Conservation (phyloP, 2,329 filamentous ascomycete genomes). For the Ophiostoma angusticollis region DNA sequence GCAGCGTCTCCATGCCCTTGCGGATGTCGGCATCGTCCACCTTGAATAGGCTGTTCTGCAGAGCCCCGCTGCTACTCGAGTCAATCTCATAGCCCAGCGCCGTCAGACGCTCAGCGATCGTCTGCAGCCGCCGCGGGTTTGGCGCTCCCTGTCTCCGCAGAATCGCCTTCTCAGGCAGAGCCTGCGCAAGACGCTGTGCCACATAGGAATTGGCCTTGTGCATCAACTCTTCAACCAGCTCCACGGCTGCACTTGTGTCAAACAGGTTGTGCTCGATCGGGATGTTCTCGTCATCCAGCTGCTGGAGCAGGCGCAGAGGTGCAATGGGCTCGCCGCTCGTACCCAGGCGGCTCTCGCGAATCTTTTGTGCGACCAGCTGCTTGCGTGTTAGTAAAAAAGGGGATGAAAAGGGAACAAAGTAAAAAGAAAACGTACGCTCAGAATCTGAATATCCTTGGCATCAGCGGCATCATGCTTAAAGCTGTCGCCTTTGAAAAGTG, state of each 20-base stretch:
- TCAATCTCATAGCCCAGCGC: constrained; percentile 85
- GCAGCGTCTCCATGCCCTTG: constrained; percentile 94
- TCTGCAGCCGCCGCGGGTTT: constrained; percentile 76
- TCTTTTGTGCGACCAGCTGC: constrained; percentile 70
- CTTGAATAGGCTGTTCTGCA: constrained; percentile 92
- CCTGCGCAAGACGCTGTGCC: constrained; percentile 67
- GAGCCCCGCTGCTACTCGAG: constrained; percentile 70
- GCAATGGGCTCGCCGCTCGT: constrained; percentile 69
- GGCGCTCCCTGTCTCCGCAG: constrained; percentile 77
- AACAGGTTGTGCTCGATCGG: constrained; percentile 96
- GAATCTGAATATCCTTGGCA: constrained; percentile 64
- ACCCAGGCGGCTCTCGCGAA: constrained; percentile 76
- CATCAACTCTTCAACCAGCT: constrained; percentile 88
- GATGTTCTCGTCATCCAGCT: constrained; percentile 95
- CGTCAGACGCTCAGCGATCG: constrained; percentile 86
- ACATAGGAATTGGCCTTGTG: constrained; percentile 87
- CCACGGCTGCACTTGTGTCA: constrained; percentile 74
- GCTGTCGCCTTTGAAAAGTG: constrained; percentile 51
- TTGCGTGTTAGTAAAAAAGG: constrained; percentile 9
- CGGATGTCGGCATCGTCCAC: constrained; percentile 79
- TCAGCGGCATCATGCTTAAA: constrained; percentile 53
- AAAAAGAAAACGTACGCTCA: constrained; percentile 44
- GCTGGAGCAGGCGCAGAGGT: constrained; percentile 77
- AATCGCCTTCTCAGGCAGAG: constrained; percentile 81
- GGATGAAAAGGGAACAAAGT: neutral